Evolutionary conservation across 2,329 filamentous ascomycete species (phyloP).

Genomic region (Trichoderma breve): DNA sequence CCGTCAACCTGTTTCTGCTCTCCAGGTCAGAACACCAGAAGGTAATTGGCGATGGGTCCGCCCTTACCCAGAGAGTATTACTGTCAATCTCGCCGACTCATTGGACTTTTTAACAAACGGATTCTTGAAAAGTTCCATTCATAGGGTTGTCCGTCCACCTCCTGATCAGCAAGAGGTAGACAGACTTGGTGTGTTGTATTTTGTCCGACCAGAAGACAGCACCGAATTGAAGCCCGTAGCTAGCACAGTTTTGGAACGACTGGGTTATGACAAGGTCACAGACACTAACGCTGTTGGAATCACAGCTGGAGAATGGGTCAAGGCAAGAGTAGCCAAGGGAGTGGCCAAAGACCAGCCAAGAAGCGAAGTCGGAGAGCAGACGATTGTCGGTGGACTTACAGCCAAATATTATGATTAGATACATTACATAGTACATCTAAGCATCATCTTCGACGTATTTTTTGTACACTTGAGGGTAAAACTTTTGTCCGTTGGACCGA

Average conservation of each 20-base stretch:
- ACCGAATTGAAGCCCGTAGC: slow-evolving; percentile 33
- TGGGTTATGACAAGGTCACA: slow-evolving; percentile 29
- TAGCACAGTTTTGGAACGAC: slow-evolving; percentile 33
- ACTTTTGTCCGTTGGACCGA: slow-evolving; percentile 45
- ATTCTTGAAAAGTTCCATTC: slow-evolving; percentile 45
- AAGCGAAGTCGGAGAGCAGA: slow-evolving; percentile 1
- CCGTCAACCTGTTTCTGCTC: neutral
- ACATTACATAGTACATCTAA: neutral
- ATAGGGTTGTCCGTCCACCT: slow-evolving; percentile 44
- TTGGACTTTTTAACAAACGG: slow-evolving; percentile 36
- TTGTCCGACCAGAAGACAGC: slow-evolving; percentile 37
- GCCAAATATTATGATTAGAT: slow-evolving; percentile 19
- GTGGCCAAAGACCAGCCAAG: slow-evolving; percentile 1
- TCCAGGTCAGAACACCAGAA: neutral
- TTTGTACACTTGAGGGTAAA: slow-evolving; percentile 48
- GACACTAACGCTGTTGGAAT: slow-evolving; percentile 4
- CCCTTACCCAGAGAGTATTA: neutral
- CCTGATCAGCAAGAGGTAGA: slow-evolving; percentile 44
- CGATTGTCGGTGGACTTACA: slow-evolving; percentile 11
- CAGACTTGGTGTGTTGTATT: slow-evolving; percentile 47
- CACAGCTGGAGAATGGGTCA: slow-evolving; percentile 18
- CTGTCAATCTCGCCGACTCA: neutral
- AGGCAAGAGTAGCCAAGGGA: slow-evolving; percentile 17
- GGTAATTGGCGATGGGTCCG: neutral
- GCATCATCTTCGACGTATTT: slow-evolving; percentile 43